Conservation (phyloP, 2,329 filamentous ascomycete species). For the Alternaria brassicicola region DNA sequence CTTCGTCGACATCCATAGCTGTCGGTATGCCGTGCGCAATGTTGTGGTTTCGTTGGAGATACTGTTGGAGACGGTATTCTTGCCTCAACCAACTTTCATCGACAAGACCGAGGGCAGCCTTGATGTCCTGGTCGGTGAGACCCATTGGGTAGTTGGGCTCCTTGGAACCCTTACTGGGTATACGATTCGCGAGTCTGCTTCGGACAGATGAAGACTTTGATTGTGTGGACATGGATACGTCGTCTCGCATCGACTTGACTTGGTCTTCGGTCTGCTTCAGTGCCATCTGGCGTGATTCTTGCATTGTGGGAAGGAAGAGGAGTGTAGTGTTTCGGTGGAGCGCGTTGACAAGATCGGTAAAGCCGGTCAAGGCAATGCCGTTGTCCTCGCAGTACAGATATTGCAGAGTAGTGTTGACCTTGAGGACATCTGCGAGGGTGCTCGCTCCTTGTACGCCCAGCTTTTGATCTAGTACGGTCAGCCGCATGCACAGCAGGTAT, state of each 20-base stretch:
- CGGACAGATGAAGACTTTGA: constrained; percentile 43
- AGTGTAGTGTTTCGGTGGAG: constrained; percentile 69
- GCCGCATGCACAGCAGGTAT: neutral
- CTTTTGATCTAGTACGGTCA: constrained; percentile 60
- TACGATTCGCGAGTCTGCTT: constrained; percentile 42
- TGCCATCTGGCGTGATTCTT: constrained; percentile 65
- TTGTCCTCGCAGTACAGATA: constrained; percentile 76
- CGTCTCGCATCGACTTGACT: constrained; percentile 59
- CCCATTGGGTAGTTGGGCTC: constrained; percentile 35
- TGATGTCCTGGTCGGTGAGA: constrained; percentile 57
- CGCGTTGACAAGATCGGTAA: constrained; percentile 71
- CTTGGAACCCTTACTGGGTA: constrained; percentile 33
- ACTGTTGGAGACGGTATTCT: constrained; percentile 54
- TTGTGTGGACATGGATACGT: constrained; percentile 30
- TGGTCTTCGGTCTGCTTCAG: constrained; percentile 65
- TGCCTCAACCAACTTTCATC: constrained; percentile 59
- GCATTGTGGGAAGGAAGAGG: constrained; percentile 67
- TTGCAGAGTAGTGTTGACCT: constrained; percentile 65
- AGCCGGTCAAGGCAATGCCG: constrained; percentile 71
- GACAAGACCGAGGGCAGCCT: constrained; percentile 55
- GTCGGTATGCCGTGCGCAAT: constrained; percentile 53
- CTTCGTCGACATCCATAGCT: constrained; percentile 54
- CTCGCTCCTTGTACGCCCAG: constrained; percentile 72
- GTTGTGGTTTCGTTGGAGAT: constrained; percentile 56
- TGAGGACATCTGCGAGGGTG: constrained; percentile 70